phyloP scores from a whole-genome alignment of 2,329 filamentous ascomycete species.

The Colletotrichum godetiae region DNA sequence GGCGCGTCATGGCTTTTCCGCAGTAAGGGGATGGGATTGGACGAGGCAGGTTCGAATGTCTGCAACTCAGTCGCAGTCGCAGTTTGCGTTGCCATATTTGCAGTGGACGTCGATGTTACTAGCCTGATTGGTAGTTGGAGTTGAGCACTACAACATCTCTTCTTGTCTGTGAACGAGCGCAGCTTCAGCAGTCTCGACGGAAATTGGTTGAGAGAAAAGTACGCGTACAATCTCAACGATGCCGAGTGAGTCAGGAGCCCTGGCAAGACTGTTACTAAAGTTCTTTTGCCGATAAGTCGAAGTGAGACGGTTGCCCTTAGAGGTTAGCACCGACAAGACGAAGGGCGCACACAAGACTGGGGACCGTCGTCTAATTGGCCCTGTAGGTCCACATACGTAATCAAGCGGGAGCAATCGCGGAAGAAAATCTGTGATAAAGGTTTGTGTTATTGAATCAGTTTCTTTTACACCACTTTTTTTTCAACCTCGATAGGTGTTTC shows the following conservation, averaged over 20 bases:
- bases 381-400: background rate
- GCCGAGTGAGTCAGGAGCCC: background rate
- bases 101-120: background rate
- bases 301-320: background rate
- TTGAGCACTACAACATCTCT: background rate
- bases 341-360: background rate
- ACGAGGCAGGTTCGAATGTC: background rate
- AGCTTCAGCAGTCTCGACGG: background rate
- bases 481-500: background rate
- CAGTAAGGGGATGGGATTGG: background rate
- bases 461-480: background rate
- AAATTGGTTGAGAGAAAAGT: background rate
- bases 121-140: background rate
- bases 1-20: background rate
- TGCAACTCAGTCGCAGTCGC: background rate
- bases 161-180: fast-evolving
- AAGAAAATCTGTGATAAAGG: background rate
- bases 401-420: background rate
- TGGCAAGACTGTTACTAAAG: background rate
- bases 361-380: background rate
- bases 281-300: background rate
- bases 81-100: background rate
- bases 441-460: background rate
- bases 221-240: background rate
- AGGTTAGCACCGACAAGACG: background rate